Conservation (phyloP, 495 filamentous ascomycete genomes). For the Lasiosphaeria miniovina region DNA sequence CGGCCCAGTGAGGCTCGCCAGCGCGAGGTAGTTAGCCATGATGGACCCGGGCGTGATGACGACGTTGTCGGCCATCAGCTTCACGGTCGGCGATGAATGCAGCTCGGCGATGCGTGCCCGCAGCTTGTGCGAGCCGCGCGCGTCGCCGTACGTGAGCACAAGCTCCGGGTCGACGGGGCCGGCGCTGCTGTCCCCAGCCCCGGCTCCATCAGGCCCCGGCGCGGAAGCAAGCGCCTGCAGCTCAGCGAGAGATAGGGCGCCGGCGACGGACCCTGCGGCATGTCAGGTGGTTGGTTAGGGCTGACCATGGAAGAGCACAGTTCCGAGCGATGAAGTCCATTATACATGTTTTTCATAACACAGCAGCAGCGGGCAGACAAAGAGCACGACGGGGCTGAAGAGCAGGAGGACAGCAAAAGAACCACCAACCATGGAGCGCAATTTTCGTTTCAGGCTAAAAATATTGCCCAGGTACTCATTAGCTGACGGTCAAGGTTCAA, state of each 20-base stretch:
- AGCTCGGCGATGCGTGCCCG: constrained; percentile 19
- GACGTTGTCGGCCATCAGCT: constrained; percentile 52
- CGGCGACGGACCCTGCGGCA: constrained; percentile 9
- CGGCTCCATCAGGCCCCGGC: neutral
- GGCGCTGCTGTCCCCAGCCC: neutral
- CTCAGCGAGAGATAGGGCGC: constrained; percentile 11
- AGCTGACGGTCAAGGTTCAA: neutral
- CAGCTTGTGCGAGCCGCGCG: constrained; percentile 14
- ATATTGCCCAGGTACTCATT: neutral
- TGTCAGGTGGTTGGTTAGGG: neutral
- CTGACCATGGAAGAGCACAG: too few species aligned
- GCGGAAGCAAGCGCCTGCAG: constrained; percentile 10
- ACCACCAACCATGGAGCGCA: neutral
- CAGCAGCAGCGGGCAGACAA: neutral
- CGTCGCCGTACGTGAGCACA: constrained; percentile 14
- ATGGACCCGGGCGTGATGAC: constrained; percentile 75
- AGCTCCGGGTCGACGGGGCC: constrained; percentile 8
- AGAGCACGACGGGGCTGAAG: too few species aligned
- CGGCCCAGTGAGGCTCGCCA: constrained; percentile 66
- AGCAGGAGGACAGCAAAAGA: neutral
- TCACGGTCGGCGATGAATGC: constrained; percentile 4
- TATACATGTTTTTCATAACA: neutral
- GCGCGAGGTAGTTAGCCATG: constrained; percentile 68
- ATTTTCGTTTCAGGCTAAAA: neutral
- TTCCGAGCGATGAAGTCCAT: too few species aligned